These are phyloP conservation scores for Fraxinus excelsior DNA, from an alignment of 257 asterid species.

Conservation along the genomic window DNA sequence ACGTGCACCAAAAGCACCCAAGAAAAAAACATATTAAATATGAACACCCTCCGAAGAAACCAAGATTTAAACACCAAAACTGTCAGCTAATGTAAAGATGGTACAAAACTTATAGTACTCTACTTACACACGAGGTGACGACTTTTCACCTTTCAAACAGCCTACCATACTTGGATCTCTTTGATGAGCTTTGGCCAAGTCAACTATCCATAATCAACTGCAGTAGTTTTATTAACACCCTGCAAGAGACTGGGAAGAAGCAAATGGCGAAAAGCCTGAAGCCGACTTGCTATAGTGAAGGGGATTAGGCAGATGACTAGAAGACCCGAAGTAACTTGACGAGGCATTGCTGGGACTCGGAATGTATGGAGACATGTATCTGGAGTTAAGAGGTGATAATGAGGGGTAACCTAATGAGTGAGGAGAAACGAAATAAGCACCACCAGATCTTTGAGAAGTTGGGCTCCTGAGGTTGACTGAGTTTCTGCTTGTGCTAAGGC, in stretches of 20 bases:
- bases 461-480: slow-evolving; percentile 60
- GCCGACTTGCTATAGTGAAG: slow-evolving; percentile 60
- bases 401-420: slow-evolving; percentile 74
- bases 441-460: slow-evolving; percentile 65
- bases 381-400: slow-evolving; percentile 61
- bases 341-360: slow-evolving; percentile 68
- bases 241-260: slow-evolving; percentile 79
- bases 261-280: slow-evolving; percentile 71
- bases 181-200: not conserved
- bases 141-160: too few species aligned
- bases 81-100: too few species aligned
- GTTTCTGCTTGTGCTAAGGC: slow-evolving; percentile 48
- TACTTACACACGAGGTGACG: too few species aligned
- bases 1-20: too few species aligned
- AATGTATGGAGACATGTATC: slow-evolving; percentile 61
- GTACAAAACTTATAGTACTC: too few species aligned
- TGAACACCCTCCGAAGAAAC: too few species aligned
- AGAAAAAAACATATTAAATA: too few species aligned
- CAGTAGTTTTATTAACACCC: slow-evolving; percentile 45
- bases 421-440: slow-evolving; percentile 55
- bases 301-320: slow-evolving; percentile 54
- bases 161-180: not conserved
- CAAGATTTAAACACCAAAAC: too few species aligned
- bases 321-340: slow-evolving; percentile 61
- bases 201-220: not conserved